Conservation (phyloP, 2,329 filamentous ascomycete genomes). For the Daldinia eschscholtzii region DNA sequence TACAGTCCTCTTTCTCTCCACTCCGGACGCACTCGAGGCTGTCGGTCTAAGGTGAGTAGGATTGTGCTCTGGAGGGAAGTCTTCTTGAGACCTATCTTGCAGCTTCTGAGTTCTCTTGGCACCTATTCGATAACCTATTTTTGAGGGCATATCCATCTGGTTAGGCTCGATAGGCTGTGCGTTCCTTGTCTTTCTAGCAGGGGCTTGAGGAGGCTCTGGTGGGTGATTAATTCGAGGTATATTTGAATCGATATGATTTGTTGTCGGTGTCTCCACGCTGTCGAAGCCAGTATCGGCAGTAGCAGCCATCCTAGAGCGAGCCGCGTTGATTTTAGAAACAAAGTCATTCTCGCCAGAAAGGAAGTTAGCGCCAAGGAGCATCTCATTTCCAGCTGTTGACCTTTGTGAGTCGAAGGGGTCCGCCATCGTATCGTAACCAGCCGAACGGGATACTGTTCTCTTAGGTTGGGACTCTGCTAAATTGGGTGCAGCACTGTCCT, state of each 20-base stretch:
- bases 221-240: conserved; percentile 51
- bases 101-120: conserved; percentile 56
- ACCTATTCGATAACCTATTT: conserved; percentile 70
- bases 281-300: conserved; percentile 62
- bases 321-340: conserved; percentile 67
- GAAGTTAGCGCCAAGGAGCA: conserved; percentile 56
- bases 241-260: conserved; percentile 58
- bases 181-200: conserved; percentile 66
- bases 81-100: conserved; percentile 56
- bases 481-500: conserved; percentile 54
- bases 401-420: conserved; percentile 67
- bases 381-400: conserved; percentile 57
- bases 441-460: conserved; percentile 57
- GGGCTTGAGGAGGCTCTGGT: conserved; percentile 65
- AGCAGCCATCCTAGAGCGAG: conserved; percentile 61
- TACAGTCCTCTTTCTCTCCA: conserved; percentile 89
- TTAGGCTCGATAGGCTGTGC: conserved; percentile 65
- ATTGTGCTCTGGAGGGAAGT: conserved; percentile 59
- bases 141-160: conserved; percentile 70
- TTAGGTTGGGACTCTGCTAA: conserved; percentile 58
- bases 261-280: conserved; percentile 73
- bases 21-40: conserved; percentile 56
- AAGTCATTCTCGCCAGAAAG: conserved; percentile 66
- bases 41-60: conserved; percentile 56
- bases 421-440: conserved; percentile 53